Evolutionary conservation across 345 rosid genomes (phyloP).

Genomic region (Mangifera indica): DNA sequence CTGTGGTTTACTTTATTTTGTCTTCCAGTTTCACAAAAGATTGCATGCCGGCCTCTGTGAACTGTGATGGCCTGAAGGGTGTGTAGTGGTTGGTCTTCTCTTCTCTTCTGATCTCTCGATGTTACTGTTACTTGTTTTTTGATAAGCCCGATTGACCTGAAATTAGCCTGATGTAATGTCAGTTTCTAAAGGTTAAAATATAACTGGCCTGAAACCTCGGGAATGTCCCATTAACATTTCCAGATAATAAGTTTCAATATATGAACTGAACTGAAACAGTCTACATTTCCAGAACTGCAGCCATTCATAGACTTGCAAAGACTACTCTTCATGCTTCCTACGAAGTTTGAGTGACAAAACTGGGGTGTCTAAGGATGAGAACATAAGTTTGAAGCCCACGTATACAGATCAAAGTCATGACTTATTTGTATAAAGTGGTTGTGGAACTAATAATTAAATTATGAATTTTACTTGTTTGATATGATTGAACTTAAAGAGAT

Average conservation of each 20-base stretch:
- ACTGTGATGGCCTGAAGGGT: too few relatives aligned
- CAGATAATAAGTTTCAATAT: constrained; percentile 7
- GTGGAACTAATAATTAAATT: too few relatives aligned
- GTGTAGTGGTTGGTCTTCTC: neutral
- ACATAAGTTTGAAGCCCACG: too few relatives aligned
- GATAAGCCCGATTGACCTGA: neutral
- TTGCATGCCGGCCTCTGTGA: neutral
- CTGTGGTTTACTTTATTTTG: neutral
- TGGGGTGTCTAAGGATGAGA: too few relatives aligned
- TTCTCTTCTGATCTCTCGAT: neutral
- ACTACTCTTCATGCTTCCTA: neutral
- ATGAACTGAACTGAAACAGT: constrained; percentile 7
- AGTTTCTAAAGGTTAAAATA: neutral
- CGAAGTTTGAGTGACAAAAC: too few relatives aligned
- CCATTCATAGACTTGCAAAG: neutral
- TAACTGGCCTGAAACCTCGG: constrained; percentile 22
- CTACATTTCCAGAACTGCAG: constrained; percentile 1
- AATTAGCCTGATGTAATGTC: neutral
- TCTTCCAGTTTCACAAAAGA: neutral
- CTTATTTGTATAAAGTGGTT: too few relatives aligned
- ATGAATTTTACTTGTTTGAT: too few relatives aligned
- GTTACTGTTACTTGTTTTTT: neutral
- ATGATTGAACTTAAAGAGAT: too few relatives aligned
- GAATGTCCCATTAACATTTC: constrained; percentile 15
- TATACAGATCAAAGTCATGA: too few relatives aligned